Base-by-base conservation (phyloP, 2,329 filamentous ascomycete species). In the Colletotrichum tropicicola region DNA sequence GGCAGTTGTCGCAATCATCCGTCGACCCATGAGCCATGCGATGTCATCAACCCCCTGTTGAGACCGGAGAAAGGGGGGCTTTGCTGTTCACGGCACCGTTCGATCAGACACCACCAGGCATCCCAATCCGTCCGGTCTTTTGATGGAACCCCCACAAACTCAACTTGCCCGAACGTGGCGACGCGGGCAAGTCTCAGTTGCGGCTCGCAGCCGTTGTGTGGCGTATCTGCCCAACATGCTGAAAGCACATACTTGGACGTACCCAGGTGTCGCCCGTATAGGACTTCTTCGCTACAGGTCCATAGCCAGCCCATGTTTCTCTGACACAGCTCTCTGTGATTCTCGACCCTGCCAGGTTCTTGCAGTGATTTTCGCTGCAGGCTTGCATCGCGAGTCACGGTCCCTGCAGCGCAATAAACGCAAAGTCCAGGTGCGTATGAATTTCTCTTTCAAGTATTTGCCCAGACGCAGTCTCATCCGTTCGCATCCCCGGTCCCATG, bases 1-100 rank as follows among this genome's bases (percentile, higher is more conserved):
- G 28, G 54, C 43, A 41, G 54, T 57, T 23, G 25, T 45, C 41
- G 35, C 51, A 54, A 43, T 54, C 39, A 30, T 44, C 37, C 23
- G 19, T 55, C 39, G 27, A 55, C 39, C 23, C 51, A 54, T 54
- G 23, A 15, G 51, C 32, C 51, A 41, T 28, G 35, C 37, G 23
- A 54, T 17, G 37, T 17, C 17, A 19, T 17, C 19, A 25, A 17
- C 17, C 23, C 43, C 6, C 21, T 17, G 8, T n/a, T n/a, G n/a
- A n/a, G n/a, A n/a, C n/a, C n/a, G n/a, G n/a, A n/a, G n/a, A n/a
- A n/a, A n/a, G n/a, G n/a, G n/a, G n/a, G n/a, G n/a, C n/a, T n/a
- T n/a, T n/a, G n/a, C n/a, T n/a, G n/a, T n/a, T n/a, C n/a, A n/a
- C n/a, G n/a, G n/a, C n/a, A n/a, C n/a, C n/a, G n/a, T n/a, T n/a